Evolutionary conservation across 768 basidiomycete species (phyloP).

Genomic region (Leccinellum rugosiceps): DNA sequence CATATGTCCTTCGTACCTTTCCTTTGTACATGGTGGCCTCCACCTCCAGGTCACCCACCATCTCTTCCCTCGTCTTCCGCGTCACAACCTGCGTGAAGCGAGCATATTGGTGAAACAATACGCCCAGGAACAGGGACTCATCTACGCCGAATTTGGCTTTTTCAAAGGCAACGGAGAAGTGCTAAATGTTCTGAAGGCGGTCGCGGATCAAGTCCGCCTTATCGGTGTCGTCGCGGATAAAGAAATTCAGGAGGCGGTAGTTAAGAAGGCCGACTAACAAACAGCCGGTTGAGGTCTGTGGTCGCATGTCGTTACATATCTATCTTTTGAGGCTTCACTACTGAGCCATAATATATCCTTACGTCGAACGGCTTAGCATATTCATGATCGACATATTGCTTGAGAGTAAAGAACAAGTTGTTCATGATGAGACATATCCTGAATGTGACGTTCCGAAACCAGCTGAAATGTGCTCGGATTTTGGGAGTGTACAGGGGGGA

Average conservation of each 20-base stretch:
- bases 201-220: constrained; percentile 85
- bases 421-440: constrained; percentile 33
- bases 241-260: constrained; percentile 65
- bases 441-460: constrained; percentile 3
- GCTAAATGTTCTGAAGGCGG: constrained; percentile 71
- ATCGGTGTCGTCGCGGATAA: constrained; percentile 77
- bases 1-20: constrained; percentile 77
- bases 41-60: constrained; percentile 98
- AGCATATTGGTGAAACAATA: constrained; percentile 84
- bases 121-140: constrained; percentile 77
- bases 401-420: not conserved
- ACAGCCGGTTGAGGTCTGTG: too few species aligned
- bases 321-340: not conserved
- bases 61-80: constrained; percentile 90
- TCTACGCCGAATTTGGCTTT: constrained; percentile 91
- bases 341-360: not conserved
- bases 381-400: not conserved
- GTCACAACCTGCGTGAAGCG: constrained; percentile 87
- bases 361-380: not conserved
- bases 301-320: not conserved
- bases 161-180: constrained; percentile 84
- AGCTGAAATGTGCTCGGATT: constrained; percentile 29
- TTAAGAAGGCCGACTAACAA: constrained; percentile 37
- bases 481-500: constrained; percentile 34
- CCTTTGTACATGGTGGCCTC: constrained; percentile 94